Conservation (phyloP, 2,329 filamentous ascomycete species). For the Stachybotrys chartarum region DNA sequence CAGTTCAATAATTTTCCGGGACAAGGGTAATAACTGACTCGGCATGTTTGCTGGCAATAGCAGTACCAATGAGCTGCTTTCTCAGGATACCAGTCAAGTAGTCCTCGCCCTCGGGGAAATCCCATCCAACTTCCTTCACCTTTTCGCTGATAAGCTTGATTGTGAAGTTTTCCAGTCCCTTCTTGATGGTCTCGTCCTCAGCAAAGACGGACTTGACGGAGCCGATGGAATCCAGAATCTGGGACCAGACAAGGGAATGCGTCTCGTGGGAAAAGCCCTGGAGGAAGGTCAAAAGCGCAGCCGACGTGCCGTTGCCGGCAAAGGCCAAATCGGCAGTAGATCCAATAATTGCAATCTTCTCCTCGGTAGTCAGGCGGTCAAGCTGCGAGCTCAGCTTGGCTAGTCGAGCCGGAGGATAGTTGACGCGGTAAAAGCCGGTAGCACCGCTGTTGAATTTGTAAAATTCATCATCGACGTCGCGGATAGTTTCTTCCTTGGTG, state of each 20-base stretch:
- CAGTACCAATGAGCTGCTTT: slow-evolving; percentile 69
- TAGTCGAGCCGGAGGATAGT: slow-evolving; percentile 81
- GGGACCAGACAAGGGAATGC: slow-evolving; percentile 84
- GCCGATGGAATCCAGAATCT: slow-evolving; percentile 69
- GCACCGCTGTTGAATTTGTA: slow-evolving; percentile 93
- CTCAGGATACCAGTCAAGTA: slow-evolving; percentile 78
- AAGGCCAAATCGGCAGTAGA: slow-evolving; percentile 86
- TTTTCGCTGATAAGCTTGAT: slow-evolving; percentile 70
- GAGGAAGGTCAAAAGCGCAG: slow-evolving; percentile 74
- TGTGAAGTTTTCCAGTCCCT: slow-evolving; percentile 70
- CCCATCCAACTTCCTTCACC: slow-evolving; percentile 77
- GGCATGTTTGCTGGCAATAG: slow-evolving; percentile 70
- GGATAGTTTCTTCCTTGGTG: slow-evolving; percentile 68
- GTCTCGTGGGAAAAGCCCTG: slow-evolving; percentile 77
- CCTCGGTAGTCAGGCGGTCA: slow-evolving; percentile 69
- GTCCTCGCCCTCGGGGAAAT: slow-evolving; percentile 69
- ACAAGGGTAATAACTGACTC: slow-evolving; percentile 41
- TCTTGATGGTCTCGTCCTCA: slow-evolving; percentile 63
- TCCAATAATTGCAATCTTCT: slow-evolving; percentile 88
- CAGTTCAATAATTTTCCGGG: not conserved
- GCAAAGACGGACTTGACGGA: slow-evolving; percentile 81
- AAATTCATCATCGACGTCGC: slow-evolving; percentile 68
- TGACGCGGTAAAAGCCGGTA: slow-evolving; percentile 84
- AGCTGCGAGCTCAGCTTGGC: slow-evolving; percentile 73
- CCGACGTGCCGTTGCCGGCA: slow-evolving; percentile 75